Evolutionary conservation across 306 rosid species (phyloP).

Genomic region (Sicyos edulis): DNA sequence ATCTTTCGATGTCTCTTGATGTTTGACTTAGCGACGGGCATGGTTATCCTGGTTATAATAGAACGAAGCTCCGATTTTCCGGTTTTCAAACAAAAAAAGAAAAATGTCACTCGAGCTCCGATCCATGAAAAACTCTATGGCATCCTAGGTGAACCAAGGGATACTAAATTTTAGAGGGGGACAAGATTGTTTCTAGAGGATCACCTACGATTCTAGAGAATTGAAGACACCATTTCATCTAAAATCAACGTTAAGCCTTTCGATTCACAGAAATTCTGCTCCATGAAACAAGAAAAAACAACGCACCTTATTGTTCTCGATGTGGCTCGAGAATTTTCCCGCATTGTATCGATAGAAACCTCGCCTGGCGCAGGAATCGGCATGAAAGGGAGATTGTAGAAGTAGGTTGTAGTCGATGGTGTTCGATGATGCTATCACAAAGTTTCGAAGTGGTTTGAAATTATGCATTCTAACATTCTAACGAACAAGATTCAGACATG

Average conservation of each 20-base stretch:
- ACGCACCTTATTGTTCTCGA: constrained; percentile 55
- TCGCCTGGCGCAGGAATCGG: constrained; percentile 37
- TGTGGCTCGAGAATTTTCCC: constrained; percentile 79
- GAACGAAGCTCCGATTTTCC: too few species aligned
- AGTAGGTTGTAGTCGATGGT: constrained; percentile 6
- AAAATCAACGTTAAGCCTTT: neutral
- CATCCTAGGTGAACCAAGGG: neutral
- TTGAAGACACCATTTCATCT: neutral
- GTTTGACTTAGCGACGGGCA: too few species aligned
- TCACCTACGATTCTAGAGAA: neutral
- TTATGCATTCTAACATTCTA: constrained; percentile 45
- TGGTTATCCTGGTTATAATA: too few species aligned
- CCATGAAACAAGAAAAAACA: neutral
- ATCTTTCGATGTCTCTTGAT: too few species aligned
- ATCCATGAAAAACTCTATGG: neutral
- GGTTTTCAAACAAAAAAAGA: too few species aligned
- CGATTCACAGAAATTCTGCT: neutral
- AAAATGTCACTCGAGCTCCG: too few species aligned
- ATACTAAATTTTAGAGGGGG: neutral
- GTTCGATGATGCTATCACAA: constrained; percentile 28
- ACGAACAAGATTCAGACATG: constrained; percentile 23
- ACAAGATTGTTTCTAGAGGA: neutral
- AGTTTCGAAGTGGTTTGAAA: constrained; percentile 25
- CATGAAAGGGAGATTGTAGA: constrained; percentile 5
- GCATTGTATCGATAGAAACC: constrained; percentile 46